Percentiles rank a stretch among this genome's conserved stretches.
Evolutionary conservation across 2,329 filamentous ascomycete species (phyloP).

Genomic region (Aspergillus pseudoterreus): DNA sequence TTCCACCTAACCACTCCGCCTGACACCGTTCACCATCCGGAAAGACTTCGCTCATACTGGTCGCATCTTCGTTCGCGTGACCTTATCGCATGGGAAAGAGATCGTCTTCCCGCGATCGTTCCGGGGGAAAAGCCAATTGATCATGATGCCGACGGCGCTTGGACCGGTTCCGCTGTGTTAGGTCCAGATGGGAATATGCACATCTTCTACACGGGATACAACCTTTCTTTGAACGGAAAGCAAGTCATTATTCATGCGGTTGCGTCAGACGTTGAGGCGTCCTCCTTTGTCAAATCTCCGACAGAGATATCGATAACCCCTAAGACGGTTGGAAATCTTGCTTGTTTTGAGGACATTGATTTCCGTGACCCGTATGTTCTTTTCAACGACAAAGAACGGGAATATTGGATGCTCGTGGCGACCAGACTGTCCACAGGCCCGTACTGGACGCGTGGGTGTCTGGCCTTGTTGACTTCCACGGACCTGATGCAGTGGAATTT

Average conservation of each 20-base stretch:
- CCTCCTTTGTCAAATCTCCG: not conserved
- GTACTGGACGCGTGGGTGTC: constrained; percentile 1
- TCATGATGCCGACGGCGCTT: not conserved
- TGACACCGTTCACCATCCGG: constrained; percentile 1
- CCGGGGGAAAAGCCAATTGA: not conserved
- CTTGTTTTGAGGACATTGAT: not conserved
- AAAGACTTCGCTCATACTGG: constrained; percentile 1
- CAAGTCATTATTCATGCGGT: not conserved
- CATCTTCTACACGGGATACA: not conserved
- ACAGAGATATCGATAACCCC: not conserved
- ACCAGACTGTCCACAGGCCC: not conserved
- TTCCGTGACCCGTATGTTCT: not conserved
- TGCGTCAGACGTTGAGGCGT: not conserved
- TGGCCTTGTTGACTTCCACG: not conserved
- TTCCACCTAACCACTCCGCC: not conserved
- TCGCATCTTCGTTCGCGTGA: not conserved
- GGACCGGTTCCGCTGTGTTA: not conserved
- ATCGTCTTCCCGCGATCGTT: not conserved
- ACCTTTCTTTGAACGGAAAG: not conserved
- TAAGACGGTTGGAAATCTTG: not conserved
- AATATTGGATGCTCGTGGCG: constrained; percentile 2
- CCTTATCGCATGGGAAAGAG: not conserved
- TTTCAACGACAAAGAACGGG: not conserved
- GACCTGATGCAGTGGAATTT: not conserved
- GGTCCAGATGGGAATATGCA: not conserved